phyloP scores from a whole-genome alignment of 2,329 filamentous ascomycete genomes.

The Epichloe gansuensis region DNA sequence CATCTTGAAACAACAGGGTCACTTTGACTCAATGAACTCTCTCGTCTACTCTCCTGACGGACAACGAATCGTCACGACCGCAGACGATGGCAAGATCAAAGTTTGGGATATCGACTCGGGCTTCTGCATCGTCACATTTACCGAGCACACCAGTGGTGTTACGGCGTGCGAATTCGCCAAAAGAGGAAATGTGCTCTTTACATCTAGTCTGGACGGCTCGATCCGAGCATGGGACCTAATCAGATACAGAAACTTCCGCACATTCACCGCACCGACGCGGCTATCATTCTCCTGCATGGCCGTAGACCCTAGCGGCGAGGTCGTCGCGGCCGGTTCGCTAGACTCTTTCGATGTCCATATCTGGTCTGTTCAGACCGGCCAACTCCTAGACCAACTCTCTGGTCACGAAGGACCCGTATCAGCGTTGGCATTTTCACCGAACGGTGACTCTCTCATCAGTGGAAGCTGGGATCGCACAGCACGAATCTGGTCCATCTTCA shows the following conservation, averaged over 20 bases:
- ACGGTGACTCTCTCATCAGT: slow-evolving; percentile 72
- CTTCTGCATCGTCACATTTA: slow-evolving; percentile 97
- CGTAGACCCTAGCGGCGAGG: slow-evolving; percentile 93
- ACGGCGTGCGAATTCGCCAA: slow-evolving; percentile 93
- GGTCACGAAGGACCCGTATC: slow-evolving; percentile 94
- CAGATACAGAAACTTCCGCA: slow-evolving; percentile 91
- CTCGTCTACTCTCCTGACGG: slow-evolving; percentile 90
- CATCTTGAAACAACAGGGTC: slow-evolving; percentile 94
- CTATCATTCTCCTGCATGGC: slow-evolving; percentile 89
- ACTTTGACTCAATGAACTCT: slow-evolving; percentile 91
- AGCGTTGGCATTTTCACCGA: slow-evolving; percentile 75
- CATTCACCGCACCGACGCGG: slow-evolving; percentile 86
- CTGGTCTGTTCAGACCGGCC: slow-evolving; percentile 96
- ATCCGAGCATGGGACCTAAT: slow-evolving; percentile 93
- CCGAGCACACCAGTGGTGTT: slow-evolving; percentile 88
- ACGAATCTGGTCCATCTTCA: slow-evolving; percentile 92
- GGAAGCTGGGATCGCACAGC: slow-evolving; percentile 97
- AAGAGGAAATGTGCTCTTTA: slow-evolving; percentile 91
- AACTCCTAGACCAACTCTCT: slow-evolving; percentile 78
- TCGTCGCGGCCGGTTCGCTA: slow-evolving; percentile 86
- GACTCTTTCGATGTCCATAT: slow-evolving; percentile 97
- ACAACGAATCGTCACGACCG: slow-evolving; percentile 81
- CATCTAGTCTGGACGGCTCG: slow-evolving; percentile 86
- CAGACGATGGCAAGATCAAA: slow-evolving; percentile 96
- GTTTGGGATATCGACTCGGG: slow-evolving; percentile 96